These are phyloP conservation scores for Vararia minispora DNA, from an alignment of 768 basidiomycete genomes.

Conservation along the genomic window DNA sequence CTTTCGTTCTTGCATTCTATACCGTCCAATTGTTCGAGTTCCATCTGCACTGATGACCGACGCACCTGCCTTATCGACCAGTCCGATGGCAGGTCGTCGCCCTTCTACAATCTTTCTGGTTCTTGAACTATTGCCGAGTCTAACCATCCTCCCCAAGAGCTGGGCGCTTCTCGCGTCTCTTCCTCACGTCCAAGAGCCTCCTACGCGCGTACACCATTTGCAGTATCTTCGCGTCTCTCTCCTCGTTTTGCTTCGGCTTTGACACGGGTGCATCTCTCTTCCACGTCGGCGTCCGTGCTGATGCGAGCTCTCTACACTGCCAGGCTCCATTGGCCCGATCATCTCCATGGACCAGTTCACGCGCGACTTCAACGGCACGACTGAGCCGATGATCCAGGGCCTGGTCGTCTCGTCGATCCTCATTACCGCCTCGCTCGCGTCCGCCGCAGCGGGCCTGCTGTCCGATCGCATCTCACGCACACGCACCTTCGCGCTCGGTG, in stretches of 20 bases:
- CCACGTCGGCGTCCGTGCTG: no score
- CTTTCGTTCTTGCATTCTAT: no score
- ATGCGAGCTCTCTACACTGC: no score
- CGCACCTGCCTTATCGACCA: no score
- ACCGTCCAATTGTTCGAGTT: no score
- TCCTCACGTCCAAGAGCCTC: no score
- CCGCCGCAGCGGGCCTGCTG: constrained; percentile 29
- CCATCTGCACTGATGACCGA: no score
- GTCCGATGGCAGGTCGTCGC: no score
- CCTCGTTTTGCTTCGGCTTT: constrained; percentile 25
- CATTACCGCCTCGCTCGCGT: constrained; percentile 29
- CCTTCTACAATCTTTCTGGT: no score
- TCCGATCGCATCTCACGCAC: constrained; percentile 37
- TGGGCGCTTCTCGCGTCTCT: no score
- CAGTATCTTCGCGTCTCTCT: constrained; percentile 11
- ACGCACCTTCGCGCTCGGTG: constrained; percentile 31
- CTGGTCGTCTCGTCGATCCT: constrained; percentile 33
- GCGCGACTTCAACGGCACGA: constrained; percentile 24
- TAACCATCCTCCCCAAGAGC: no score
- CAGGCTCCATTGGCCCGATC: constrained; percentile 29
- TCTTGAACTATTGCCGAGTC: no score
- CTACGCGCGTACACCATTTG: constrained; percentile 1
- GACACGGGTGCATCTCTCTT: constrained; percentile 19
- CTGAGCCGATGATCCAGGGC: constrained; percentile 29
- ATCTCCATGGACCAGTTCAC: constrained; percentile 36